These are phyloP conservation scores for Ceratocystis cacaofunesta DNA, from an alignment of 2,329 filamentous ascomycete genomes.

Conservation along the genomic window DNA sequence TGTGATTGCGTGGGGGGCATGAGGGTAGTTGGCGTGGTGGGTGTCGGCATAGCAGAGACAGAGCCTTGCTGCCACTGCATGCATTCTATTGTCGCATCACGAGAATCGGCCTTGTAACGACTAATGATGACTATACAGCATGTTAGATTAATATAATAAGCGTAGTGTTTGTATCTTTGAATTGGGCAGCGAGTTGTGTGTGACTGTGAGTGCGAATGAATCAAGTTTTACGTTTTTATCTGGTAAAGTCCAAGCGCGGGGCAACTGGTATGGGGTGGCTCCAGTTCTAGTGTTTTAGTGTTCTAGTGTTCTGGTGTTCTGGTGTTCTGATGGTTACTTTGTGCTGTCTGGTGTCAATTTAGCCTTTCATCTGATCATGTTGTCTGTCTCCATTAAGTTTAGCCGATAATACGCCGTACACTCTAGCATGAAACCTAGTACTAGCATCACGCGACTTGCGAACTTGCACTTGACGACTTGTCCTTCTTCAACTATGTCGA, in stretches of 20 bases:
- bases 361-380: no score
- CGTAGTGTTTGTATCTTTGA: neutral
- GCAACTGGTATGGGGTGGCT: no score
- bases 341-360: no score
- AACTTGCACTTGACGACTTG: neutral
- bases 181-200: neutral
- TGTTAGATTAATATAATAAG: neutral
- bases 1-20: conserved; percentile 32
- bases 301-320: no score
- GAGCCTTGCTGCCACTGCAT: neutral
- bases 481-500: neutral
- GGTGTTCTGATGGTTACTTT: no score
- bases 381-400: neutral
- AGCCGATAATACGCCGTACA: neutral
- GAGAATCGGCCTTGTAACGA: neutral
- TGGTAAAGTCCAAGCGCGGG: no score
- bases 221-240: no score
- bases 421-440: neutral
- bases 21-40: neutral
- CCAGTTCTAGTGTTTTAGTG: no score
- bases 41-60: neutral
- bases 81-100: no score
- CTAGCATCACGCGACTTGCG: no score
- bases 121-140: conserved; percentile 4
- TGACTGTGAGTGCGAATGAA: no score